Evolutionary conservation across 768 basidiomycete species (phyloP), one percentile per base, ranked within the genome.

Genomic region (Dictyophora rubrovolvata): DNA sequence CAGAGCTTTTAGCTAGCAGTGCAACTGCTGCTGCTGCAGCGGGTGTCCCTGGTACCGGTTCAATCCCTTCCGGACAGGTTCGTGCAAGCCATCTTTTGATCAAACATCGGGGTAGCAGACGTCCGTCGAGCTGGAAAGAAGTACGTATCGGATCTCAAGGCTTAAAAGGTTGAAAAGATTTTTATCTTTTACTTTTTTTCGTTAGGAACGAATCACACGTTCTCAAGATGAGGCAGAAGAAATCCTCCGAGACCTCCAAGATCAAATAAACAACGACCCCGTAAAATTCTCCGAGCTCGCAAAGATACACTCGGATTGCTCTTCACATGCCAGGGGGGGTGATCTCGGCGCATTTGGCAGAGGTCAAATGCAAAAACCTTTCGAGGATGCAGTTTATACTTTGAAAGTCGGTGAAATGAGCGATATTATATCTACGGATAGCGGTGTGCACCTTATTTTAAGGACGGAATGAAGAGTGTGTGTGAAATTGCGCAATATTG

Each of bases 351-450:
- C 77, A 76, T 99, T 99, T 67, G 80, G 79, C 0, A 82, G 72
- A 17, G 88, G 86, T 0, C 87, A 90, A 75, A 99, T 99, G 96
- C 96, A 99, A 73, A 93, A 90, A 73, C 86, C 92, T 36, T 99
- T 99, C 67, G 94, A 97, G 73, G 92, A 94, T 33, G 88, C 90
- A 34, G 75, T 89, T 11, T 94, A 79, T 70, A 80, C 73, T 1
- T 76, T 93, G 62, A 68, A 83, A 52, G 79, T 86, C 20, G 89
- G 85, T 8, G 72, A 88, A 72, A 85, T 93, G 68, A 91, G 89
- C 70, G 86, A 83, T 28, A 74, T 93, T 50, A 81, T 97, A 67
- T 82, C 81, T 65, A 88, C 95, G 50, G 94, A 98, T 64, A 94
- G 92, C 64, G 96, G 96, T 18, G 92, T 97, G 20, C 96, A 99